Evolutionary conservation across 2,329 filamentous ascomycete genomes (phyloP), one percentile per base, ranked within the genome.

Genomic region (Ophiostoma perfectum): DNA sequence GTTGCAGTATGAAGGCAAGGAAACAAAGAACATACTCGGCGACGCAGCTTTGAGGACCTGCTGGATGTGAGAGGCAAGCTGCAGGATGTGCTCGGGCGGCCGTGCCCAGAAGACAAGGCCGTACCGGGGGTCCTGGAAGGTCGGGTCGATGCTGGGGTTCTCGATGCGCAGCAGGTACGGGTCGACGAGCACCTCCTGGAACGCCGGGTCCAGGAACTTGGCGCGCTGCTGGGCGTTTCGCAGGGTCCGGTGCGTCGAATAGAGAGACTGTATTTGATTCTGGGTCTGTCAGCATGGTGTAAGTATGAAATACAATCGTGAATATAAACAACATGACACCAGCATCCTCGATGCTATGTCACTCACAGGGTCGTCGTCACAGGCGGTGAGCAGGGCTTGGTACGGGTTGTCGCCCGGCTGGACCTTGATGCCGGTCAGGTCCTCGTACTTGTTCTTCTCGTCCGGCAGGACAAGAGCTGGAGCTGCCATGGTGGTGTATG

Each of bases 51-150:
- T 81, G 64, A 96, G 80, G 74, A 86, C 83, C 65, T 82, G 77
- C 77, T 97, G 94, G 42, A 97, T 79, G 68, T 84, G 83, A 2
- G 80, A 78, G 2, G 94, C 86, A 69, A 98, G 79, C 27, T 83
- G 79, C 63, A 89, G 82, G 18, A 97, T 82, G 72, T 89, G 86
- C 63, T 86, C 79, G 0, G 93, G 90, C 16, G 94, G 94, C 6
- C 93, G 84, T 3, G 91, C 92, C 92, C 93, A 97, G 75, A 97
- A 88, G 0, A 93, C 91, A 11, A 97, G 82, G 75, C 93, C 96
- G 74, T 97, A 84, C 55, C 94, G 83, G 58, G 86, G 85, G 76
- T 98, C 94, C 66, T 82, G 77, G 75, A 90, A 96, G 0, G 86
- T 86, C 0, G 88, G 88, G 71, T 91, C 84, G 47, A 89, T 79